Evolutionary conservation across 129 eudicot genomes (phyloP), one percentile per base, ranked within the genome.

Genomic region (Solidago caesia): DNA sequence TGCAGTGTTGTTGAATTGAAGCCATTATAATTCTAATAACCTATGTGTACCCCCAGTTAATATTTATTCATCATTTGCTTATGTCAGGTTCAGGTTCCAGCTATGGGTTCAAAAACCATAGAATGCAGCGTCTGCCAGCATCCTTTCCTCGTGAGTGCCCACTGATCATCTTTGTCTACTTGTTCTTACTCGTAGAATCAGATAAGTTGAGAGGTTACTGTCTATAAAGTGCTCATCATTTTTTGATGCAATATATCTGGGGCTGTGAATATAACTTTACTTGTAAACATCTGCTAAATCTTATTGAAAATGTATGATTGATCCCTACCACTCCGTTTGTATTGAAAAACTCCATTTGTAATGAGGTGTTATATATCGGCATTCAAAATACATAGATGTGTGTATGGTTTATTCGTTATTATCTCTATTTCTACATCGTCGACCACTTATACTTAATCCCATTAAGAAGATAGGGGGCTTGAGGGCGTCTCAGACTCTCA

Each of bases 81-180:
- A 10, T 72, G 80, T 69, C 82, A 91, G 97, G 97, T 91, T 62
- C 77, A 84, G 71, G 90, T 91, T 74, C 96, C 96, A 8, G 70
- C 84, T 53, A 80, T 76, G 8, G 97, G 97, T 43, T 88, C 90
- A 46, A 85, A 88, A 83, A 91, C 97, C 42, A 88, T 88, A 46
- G 97, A 88, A 75, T 91, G 97, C 83, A 86, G 87, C 74, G 90
- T 91, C 8, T 91, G 96, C 83, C 92, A 86, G 76, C 95, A 88
- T 51, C 87, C 97, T 42, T 91, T 91, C 88, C 96, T 86, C 16
- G 90, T 88, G 55, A 71, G 69, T 78, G 94, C 82, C 72, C 73
- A 74, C 29, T 84, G 84, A 82, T 75, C 56, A 70, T 53, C 68
- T 41, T 16, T 67, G 44, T 26, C 5, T 55, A 44, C 61, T n/a